Evolutionary conservation across 495 filamentous ascomycete genomes (phyloP), one percentile per base, ranked within the genome.

Genomic region (Aspergillus homomorphus): DNA sequence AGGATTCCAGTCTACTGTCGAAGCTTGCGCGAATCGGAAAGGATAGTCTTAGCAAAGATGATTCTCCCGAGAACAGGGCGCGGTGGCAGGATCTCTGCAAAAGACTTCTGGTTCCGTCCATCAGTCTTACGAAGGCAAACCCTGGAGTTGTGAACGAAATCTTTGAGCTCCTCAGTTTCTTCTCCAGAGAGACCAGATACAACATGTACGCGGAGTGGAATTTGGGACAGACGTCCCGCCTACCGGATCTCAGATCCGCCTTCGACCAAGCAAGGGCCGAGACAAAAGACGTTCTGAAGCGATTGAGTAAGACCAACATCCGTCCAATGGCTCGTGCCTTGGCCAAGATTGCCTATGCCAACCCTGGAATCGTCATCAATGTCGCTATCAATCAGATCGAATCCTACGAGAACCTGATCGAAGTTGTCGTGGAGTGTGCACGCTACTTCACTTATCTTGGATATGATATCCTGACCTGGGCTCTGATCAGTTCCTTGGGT

Each of bases 161-260:
- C 2, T 98, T 88, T 72, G 82, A 85, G 14, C 80, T 99, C 5
- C 79, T 97, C 56, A 88, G 87, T 57, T 74, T 81, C 60, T 97
- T 90, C 65, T 84, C 92, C 3, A 84, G 85, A n/a, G 73, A 82
- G 1, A 82, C 83, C 3, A 83, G 95, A 56, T 99, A 93, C 75
- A 85, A 82, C 45, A 88, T 99, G 65, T 99, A 99, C 66, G 84
- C 91, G 1, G 92, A 96, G 67, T 97, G 93, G 90, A 90, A 88
- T 63, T 85, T 80, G 52, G 90, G 91, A 16, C 80, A 83, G 44
- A 90, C 82, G 1, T 92, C 89, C 12, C 84, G 89, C 23, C 69
- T 88, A 18, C 87, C 89, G 10, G 89, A 91, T 51, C 88, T 98
- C 66, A 86, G 85, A 59, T 77, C 82, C 23, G 92, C 89, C 4